Base-by-base conservation (phyloP, 306 rosid species). In the Nissolia schottii region DNA sequence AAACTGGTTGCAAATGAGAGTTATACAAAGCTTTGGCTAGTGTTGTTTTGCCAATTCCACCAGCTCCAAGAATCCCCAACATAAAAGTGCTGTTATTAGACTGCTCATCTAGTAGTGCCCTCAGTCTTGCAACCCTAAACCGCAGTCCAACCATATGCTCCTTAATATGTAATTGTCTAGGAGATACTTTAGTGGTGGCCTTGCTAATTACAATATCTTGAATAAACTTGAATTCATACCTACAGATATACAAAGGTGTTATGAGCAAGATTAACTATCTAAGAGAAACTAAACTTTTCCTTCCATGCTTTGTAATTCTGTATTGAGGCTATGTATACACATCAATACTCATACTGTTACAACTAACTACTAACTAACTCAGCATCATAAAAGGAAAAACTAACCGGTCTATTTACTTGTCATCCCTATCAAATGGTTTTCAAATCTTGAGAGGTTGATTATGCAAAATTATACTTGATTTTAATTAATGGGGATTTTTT, bases 1-100 rank as follows among this genome's bases (percentile, higher is more conserved):
- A 28, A 70, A 78, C 28, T 29, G 27, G 22, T 40, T 25, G 6
- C 23, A 70, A 48, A 60, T 70, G 5, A n/a, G 53, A 25, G 81
- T 49, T 11, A 3, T 50, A 77, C 59, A 70, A 61, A 9, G 65
- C 35, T 59, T 59, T 48, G 23, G 64, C 80, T 46, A 77, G 71
- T 25, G 56, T 74, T 1, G 71, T 77, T 51, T 70, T 77, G 16
- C 67, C 80, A 0, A 58, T 18, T 25, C 75, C 80, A 0, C 75
- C 70, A 18, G 16, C n/a, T 67, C 80, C 80, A 0, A 2, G 11
- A 46, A 76, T 59, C 5, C 80, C 75, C 53, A 76, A 54, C 76
- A 77, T 77, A 19, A 5, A n/a, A 16, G 12, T 29, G 15, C 5
- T n/a, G n/a, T 13, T 23, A 6, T 2, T 9, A 6, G 29, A 51